phyloP scores from a whole-genome alignment of 192 early-diverging fungal genomes.

The Gonapodya prolifera region DNA sequence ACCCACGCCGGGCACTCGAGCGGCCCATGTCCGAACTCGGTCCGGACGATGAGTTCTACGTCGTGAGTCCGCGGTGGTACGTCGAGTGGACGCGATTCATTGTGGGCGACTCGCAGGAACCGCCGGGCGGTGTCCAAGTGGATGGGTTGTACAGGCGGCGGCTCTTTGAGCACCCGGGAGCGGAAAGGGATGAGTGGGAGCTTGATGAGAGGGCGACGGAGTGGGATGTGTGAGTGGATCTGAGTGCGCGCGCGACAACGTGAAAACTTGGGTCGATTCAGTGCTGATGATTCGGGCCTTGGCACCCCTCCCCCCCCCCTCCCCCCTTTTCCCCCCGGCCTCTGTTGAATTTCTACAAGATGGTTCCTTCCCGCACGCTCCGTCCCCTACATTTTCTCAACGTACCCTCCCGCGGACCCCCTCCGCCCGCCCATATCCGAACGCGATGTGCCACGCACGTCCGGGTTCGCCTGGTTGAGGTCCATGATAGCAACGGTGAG shows the following conservation, averaged over 20 bases:
- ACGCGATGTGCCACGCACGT: not conserved
- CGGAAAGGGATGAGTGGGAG: not conserved
- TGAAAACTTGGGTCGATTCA: no score
- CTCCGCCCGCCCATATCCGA: not conserved
- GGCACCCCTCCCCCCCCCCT: no score
- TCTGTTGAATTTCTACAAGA: not conserved
- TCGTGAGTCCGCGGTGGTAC: not conserved
- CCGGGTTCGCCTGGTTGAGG: not conserved
- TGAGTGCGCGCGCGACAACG: no score
- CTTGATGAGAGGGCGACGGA: not conserved
- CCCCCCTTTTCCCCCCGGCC: not conserved
- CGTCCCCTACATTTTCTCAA: not conserved
- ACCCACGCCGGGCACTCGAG: not conserved
- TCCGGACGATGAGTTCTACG: not conserved
- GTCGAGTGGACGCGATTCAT: not conserved
- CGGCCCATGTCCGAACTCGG: not conserved
- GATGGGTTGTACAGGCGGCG: not conserved
- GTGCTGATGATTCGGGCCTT: no score
- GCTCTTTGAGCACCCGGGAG: no score
- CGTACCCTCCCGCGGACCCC: not conserved
- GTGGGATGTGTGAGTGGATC: not conserved
- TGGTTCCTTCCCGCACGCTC: not conserved
- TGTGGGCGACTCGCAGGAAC: not conserved
- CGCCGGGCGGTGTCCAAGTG: not conserved
- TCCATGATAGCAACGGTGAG: not conserved